Evolutionary conservation across 208 protist species (phyloP).

Genomic region (Trypanosoma avium): DNA sequence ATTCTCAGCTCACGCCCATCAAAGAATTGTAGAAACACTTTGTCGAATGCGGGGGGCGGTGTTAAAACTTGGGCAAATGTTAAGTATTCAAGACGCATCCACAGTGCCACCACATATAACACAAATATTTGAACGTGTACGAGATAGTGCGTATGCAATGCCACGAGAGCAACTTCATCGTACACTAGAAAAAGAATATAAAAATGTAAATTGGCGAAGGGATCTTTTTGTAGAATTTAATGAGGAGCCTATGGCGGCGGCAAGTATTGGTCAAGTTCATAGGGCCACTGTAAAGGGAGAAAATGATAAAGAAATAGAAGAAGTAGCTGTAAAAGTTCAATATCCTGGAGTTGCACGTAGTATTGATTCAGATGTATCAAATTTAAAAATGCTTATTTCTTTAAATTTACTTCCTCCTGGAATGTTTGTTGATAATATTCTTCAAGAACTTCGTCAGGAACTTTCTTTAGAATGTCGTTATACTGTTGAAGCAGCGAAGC

Average conservation of each 20-base stretch:
- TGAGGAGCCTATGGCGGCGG: constrained; percentile 91
- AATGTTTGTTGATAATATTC: constrained; percentile 84
- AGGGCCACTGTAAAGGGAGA: constrained; percentile 53
- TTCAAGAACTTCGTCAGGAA: constrained; percentile 74
- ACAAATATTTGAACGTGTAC: constrained; percentile 74
- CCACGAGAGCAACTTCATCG: constrained; percentile 59
- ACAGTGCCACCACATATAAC: constrained; percentile 77
- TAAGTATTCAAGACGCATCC: constrained; percentile 89
- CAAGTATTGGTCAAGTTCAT: constrained; percentile 96
- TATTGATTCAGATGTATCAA: constrained; percentile 90
- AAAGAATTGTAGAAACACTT: constrained; percentile 92
- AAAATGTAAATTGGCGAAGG: constrained; percentile 40
- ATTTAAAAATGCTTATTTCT: constrained; percentile 81
- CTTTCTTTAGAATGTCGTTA: constrained; percentile 72
- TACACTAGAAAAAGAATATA: constrained; percentile 45
- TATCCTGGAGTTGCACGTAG: constrained; percentile 80
- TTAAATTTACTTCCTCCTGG: constrained; percentile 69
- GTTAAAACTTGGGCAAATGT: constrained; percentile 97
- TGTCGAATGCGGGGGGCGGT: constrained; percentile 93
- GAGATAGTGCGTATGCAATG: constrained; percentile 89
- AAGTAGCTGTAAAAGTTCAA: constrained; percentile 93
- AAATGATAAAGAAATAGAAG: constrained; percentile 41
- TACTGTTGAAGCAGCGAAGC: constrained; percentile 66
- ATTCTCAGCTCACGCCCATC: constrained; percentile 46
- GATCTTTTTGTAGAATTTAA: constrained; percentile 84